These are phyloP conservation scores for Ricinus communis DNA, from an alignment of 345 rosid genomes.

Conservation along the genomic window DNA sequence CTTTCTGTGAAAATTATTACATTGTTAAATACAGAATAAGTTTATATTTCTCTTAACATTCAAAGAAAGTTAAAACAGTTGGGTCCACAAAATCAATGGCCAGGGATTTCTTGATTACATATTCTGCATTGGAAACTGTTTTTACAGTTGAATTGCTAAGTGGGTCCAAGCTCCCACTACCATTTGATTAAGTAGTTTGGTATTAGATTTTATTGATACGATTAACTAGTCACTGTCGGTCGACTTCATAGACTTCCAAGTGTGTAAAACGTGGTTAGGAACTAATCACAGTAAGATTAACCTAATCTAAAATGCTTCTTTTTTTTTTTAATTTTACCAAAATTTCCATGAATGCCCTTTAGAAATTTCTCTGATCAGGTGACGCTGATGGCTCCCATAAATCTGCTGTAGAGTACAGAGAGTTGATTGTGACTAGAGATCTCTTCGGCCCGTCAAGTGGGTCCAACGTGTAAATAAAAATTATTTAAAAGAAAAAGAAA, in stretches of 20 bases:
- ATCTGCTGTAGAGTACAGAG: background rate
- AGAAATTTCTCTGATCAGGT: background rate
- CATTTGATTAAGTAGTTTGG: background rate
- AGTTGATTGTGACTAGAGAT: conserved; percentile 17
- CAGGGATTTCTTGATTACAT: background rate
- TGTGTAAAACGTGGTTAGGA: no score
- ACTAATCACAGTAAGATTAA: no score
- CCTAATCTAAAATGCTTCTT: no score
- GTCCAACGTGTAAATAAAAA: background rate
- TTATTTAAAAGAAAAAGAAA: background rate
- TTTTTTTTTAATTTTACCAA: no score
- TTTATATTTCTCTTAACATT: no score
- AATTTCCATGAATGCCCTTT: background rate
- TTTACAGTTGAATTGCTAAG: background rate
- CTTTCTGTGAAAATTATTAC: no score
- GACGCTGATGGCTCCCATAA: conserved; percentile 17
- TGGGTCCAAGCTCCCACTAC: background rate
- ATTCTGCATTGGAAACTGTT: no score
- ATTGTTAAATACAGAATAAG: no score
- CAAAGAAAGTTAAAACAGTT: background rate
- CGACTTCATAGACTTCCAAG: no score
- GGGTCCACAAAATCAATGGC: background rate
- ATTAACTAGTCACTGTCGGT: no score
- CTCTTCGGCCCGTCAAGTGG: conserved; percentile 6
- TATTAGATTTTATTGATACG: background rate